Base-by-base conservation (phyloP, 441 rosid genomes). In the Euphorbia schlechtendalii region DNA sequence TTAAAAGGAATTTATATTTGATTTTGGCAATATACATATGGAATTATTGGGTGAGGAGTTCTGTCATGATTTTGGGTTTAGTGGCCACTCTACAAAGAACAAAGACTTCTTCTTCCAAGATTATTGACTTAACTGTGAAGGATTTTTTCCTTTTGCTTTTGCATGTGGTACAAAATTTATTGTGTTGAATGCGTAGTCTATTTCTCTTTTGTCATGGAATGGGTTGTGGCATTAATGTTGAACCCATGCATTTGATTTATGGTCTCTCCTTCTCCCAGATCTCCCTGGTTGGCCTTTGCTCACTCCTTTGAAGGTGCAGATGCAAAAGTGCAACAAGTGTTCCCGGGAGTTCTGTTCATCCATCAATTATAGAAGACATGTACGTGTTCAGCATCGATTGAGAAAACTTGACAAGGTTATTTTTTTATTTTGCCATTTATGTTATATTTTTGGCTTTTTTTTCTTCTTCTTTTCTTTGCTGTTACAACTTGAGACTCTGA, bases 241-340 rank as follows among this genome's bases (percentile, higher is more conserved):
- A 56, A 57, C 56, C 57, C 43, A 52, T n/a, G n/a, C n/a, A n/a
- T n/a, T n/a, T 67, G 61, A 49, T 76, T 68, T n/a, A n/a, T n/a
- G n/a, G n/a, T 68, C 41, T 64, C 66, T 34, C 38, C 17, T 73
- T 77, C 28, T 63, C n/a, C 34, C 83, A 84, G 96, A 86, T 65
- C 64, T 82, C 56, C 80, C 92, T 41, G 92, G 98, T 36, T 89
- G 98, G 98, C 96, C 98, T 36, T 80, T 91, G 83, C 86, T 88
- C 66, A 73, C 92, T 76, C 92, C 93, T 75, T 64, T 83, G 81
- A 91, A 94, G 87, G 80, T 85, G 78, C 96, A 84, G 70, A 80
- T 89, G 89, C 92, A 87, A 69, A 94, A 89, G 80, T 94, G 99
- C 70, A 82, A 86, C 51, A 91, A 91, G 84, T 89, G 99, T 76